phyloP scores from a whole-genome alignment of 2,329 filamentous ascomycete genomes.

The Botrytis galanthina region DNA sequence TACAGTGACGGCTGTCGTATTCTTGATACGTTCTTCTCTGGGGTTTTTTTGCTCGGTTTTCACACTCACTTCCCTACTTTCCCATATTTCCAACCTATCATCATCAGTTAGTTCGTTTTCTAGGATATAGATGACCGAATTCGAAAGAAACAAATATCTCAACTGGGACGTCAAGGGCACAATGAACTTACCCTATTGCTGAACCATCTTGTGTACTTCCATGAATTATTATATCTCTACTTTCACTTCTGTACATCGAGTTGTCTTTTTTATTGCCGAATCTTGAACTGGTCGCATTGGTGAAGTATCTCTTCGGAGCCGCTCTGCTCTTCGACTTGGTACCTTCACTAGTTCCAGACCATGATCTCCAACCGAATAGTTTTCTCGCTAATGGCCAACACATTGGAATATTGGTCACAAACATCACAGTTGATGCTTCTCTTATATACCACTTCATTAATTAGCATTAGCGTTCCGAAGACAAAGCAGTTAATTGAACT shows the following conservation, averaged over 20 bases:
- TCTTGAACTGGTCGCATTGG: background rate
- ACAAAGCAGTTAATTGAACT: slow-evolving; percentile 25
- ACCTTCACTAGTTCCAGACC: background rate
- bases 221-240: slow-evolving; percentile 2
- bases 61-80: slow-evolving; percentile 16
- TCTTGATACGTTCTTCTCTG: background rate
- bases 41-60: background rate
- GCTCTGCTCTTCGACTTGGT: background rate
- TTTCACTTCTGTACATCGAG: background rate
- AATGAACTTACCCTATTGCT: slow-evolving; percentile 1
- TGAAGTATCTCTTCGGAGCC: background rate
- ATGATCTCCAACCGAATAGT: slow-evolving; percentile 12
- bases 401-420: slow-evolving; percentile 53
- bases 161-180: background rate
- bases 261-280: slow-evolving; percentile 1
- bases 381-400: slow-evolving; percentile 45
- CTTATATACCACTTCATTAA: slow-evolving; percentile 50
- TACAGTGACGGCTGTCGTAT: background rate
- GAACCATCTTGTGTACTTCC: background rate
- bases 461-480: background rate
- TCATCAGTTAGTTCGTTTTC: slow-evolving; percentile 1
- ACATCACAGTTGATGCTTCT: slow-evolving; percentile 52
- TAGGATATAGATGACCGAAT: background rate
- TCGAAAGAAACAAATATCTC: background rate
- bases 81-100: slow-evolving; percentile 16